Evolutionary conservation across 805 yeast species (phyloP).

Genomic region (Spathaspora boniae): DNA sequence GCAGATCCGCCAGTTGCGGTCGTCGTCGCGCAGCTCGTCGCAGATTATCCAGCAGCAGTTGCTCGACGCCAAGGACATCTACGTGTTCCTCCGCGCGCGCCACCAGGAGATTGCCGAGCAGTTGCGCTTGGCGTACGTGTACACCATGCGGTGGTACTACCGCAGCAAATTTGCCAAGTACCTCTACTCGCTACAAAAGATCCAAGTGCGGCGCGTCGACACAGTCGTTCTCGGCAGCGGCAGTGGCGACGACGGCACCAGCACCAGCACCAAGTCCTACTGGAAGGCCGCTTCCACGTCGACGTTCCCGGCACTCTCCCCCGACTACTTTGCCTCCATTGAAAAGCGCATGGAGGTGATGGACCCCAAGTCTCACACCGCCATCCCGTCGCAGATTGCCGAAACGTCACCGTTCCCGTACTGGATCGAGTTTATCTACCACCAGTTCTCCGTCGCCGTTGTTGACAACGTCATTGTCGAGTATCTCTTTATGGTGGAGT

Average conservation of each 20-base stretch:
- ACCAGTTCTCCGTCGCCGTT: conserved; percentile 69
- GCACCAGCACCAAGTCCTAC: conserved; percentile 17
- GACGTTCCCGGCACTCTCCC: conserved; percentile 13
- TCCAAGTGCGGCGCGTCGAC: conserved; percentile 56
- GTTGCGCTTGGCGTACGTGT: conserved; percentile 73
- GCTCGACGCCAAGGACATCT: conserved; percentile 59
- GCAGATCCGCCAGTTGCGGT: conserved; percentile 66
- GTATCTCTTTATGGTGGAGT: conserved; percentile 66
- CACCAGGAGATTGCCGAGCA: conserved; percentile 66
- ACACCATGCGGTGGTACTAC: conserved; percentile 95
- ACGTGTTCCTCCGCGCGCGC: conserved; percentile 50
- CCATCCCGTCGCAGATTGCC: conserved; percentile 80
- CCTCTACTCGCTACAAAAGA: conserved; percentile 63
- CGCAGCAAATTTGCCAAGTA: conserved; percentile 73
- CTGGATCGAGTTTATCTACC: conserved; percentile 70
- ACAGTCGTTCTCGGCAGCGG: conserved; percentile 49
- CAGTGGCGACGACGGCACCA: conserved; percentile 18
- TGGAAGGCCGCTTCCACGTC: conserved; percentile 16
- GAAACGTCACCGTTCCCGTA: conserved; percentile 65
- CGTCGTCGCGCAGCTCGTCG: conserved; percentile 52
- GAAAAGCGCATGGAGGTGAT: conserved; percentile 62
- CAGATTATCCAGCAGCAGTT: conserved; percentile 71
- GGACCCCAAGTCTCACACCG: conserved; percentile 30
- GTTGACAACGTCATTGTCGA: conserved; percentile 77
- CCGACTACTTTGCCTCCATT: conserved; percentile 52